A percentile compares a stretch with the other conserved stretches of the same genome.
Evolutionary conservation across 257 asterid species (phyloP).

Genomic region (Solanum acaule): DNA sequence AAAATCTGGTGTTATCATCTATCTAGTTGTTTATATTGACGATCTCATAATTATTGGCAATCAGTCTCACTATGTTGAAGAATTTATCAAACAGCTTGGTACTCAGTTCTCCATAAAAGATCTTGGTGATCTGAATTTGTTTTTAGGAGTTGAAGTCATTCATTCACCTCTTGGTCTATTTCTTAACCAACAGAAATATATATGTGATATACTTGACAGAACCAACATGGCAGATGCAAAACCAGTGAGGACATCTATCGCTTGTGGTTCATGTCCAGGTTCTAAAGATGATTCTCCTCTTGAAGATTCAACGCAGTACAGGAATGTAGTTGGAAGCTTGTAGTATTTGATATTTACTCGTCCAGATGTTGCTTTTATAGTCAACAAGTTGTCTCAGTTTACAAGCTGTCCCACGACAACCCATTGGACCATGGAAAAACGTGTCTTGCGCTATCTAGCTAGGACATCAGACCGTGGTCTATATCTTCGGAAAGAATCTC

Average conservation of each 20-base stretch:
- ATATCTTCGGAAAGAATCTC: background rate
- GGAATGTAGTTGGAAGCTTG: background rate
- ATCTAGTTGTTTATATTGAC: background rate
- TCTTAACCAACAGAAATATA: background rate
- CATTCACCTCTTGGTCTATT: background rate
- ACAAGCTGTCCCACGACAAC: background rate
- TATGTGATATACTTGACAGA: background rate
- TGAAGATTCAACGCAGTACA: background rate
- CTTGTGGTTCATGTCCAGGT: background rate
- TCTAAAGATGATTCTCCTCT: background rate
- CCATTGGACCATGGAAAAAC: background rate
- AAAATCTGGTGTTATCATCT: no score
- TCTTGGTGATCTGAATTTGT: background rate
- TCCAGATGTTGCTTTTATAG: background rate
- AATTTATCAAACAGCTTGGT: background rate
- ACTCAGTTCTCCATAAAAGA: background rate
- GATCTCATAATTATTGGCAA: background rate
- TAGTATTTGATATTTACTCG: background rate
- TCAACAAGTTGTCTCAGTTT: background rate
- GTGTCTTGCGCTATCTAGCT: background rate
- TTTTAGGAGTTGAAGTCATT: background rate
- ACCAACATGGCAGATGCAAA: background rate
- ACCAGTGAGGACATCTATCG: background rate
- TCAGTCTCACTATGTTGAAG: background rate
- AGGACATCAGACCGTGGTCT: background rate